phyloP scores from a whole-genome alignment of 2,329 filamentous ascomycete genomes.

The Xylaria sp. region DNA sequence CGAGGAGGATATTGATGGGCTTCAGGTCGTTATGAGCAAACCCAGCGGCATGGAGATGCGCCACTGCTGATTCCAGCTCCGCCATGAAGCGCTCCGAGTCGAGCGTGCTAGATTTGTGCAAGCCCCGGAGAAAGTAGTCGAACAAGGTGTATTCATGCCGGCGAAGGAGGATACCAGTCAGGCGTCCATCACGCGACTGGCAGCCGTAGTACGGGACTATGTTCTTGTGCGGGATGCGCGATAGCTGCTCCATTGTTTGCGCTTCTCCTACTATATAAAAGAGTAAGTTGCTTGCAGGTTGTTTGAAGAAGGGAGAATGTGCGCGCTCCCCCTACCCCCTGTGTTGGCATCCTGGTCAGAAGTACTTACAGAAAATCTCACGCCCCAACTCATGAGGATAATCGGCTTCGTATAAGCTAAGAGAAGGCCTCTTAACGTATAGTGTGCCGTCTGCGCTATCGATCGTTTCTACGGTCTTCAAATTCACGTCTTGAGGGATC shows the following conservation, averaged over 20 bases:
- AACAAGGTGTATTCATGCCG: conserved; percentile 22
- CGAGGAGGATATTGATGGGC: conserved; percentile 27
- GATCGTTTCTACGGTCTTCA: conserved; percentile 9
- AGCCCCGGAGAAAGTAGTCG: conserved; percentile 24
- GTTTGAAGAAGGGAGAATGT: not conserved
- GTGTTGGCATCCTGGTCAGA: too few relatives aligned
- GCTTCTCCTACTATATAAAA: conserved; percentile 26
- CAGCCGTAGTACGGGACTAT: conserved; percentile 29
- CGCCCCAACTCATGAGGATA: conserved; percentile 11
- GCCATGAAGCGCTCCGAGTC: conserved; percentile 24
- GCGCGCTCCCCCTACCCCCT: too few relatives aligned
- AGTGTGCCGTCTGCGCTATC: conserved; percentile 16
- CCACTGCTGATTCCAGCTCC: conserved; percentile 24
- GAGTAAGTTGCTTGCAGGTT: too few relatives aligned
- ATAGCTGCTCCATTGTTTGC: conserved; percentile 26
- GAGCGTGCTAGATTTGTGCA: conserved; percentile 18
- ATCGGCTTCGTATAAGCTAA: conserved; percentile 22
- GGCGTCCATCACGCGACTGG: conserved; percentile 16
- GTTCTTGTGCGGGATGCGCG: conserved; percentile 26
- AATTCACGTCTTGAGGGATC: conserved; percentile 23
- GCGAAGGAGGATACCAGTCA: conserved; percentile 24
- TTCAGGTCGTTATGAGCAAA: conserved; percentile 31
- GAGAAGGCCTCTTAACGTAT: conserved; percentile 28
- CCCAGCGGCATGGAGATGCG: conserved; percentile 19
- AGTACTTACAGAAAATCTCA: conserved; percentile 27